Conservation (phyloP, 805 yeast species). For the Hermanozyma aechmeae region DNA sequence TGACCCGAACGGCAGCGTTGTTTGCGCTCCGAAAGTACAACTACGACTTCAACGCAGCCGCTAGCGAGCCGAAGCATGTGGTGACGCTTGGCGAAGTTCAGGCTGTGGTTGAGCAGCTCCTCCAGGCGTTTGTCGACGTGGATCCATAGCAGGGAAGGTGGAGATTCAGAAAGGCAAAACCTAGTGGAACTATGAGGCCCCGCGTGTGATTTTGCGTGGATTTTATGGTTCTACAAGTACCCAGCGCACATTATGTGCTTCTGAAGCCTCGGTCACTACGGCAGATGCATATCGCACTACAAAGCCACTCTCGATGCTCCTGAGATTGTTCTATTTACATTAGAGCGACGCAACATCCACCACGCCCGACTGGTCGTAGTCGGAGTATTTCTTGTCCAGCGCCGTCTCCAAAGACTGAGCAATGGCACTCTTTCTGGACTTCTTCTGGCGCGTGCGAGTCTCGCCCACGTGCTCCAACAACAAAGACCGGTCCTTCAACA, state of each 20-base stretch:
- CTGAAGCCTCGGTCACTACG: too few relatives aligned
- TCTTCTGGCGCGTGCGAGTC: conserved; percentile 11
- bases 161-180: too few relatives aligned
- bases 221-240: too few relatives aligned
- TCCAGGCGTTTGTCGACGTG: conserved; percentile 28
- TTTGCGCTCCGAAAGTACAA: conserved; percentile 31
- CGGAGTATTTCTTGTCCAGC: conserved; percentile 7
- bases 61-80: conserved; percentile 1
- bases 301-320: too few relatives aligned
- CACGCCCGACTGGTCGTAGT: too few relatives aligned
- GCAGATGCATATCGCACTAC: too few relatives aligned
- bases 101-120: conserved; percentile 29
- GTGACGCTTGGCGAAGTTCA: conserved; percentile 23
- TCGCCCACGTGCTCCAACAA: conserved; percentile 28
- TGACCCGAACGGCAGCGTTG: conserved; percentile 28
- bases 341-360: too few relatives aligned
- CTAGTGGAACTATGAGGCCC: too few relatives aligned
- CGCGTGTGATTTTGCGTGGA: too few relatives aligned
- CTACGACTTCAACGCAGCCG: conserved; percentile 14
- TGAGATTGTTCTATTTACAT: too few relatives aligned
- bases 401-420: conserved; percentile 28
- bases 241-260: too few relatives aligned
- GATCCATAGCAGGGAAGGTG: conserved; percentile 3
- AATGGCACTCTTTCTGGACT: conserved; percentile 24
- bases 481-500: conserved; percentile 33